A percentile compares a stretch with the other conserved stretches of the same genome.
These are phyloP conservation scores for Prorocentrum cordatum DNA, from an alignment of 169 alveolate genomes.

Conservation along the genomic window DNA sequence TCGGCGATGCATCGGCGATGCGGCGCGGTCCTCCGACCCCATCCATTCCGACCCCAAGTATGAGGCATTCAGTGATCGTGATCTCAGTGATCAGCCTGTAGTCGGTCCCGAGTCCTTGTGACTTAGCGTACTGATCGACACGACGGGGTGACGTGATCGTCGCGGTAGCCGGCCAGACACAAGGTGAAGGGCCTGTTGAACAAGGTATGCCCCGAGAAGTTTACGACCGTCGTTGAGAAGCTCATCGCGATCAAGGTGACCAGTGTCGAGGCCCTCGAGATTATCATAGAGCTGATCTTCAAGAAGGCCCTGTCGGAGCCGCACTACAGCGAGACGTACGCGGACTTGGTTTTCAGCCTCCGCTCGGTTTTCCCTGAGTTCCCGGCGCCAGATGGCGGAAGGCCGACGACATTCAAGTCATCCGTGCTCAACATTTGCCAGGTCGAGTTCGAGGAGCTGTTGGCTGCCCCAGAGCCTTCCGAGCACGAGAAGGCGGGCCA, in stretches of 20 bases:
- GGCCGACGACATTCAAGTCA: constrained; percentile 21
- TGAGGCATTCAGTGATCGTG: no score
- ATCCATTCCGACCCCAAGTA: no score
- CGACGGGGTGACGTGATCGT: no score
- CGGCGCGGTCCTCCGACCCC: no score
- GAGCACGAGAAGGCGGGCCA: constrained; percentile 24
- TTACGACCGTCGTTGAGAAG: constrained; percentile 40
- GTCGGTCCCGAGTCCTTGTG: no score
- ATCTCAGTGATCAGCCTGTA: no score
- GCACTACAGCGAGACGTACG: constrained; percentile 33
- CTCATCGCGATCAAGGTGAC: constrained; percentile 15
- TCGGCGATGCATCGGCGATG: no score
- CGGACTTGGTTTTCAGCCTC: constrained; percentile 44
- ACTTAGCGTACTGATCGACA: no score
- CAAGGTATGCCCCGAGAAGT: constrained; percentile 60
- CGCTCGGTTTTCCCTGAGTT: constrained; percentile 20
- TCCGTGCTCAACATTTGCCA: constrained; percentile 32
- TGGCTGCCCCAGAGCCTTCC: not conserved
- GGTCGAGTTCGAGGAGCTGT: constrained; percentile 24
- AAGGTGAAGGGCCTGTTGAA: constrained; percentile 58
- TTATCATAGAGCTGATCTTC: constrained; percentile 43
- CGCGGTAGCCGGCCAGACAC: no score
- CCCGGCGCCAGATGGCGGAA: constrained; percentile 37
- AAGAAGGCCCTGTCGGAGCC: constrained; percentile 46
- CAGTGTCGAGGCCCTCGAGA: constrained; percentile 13